These are phyloP conservation scores for Phytophthora melonis DNA, from an alignment of 352 stramenopile genomes.

Conservation along the genomic window DNA sequence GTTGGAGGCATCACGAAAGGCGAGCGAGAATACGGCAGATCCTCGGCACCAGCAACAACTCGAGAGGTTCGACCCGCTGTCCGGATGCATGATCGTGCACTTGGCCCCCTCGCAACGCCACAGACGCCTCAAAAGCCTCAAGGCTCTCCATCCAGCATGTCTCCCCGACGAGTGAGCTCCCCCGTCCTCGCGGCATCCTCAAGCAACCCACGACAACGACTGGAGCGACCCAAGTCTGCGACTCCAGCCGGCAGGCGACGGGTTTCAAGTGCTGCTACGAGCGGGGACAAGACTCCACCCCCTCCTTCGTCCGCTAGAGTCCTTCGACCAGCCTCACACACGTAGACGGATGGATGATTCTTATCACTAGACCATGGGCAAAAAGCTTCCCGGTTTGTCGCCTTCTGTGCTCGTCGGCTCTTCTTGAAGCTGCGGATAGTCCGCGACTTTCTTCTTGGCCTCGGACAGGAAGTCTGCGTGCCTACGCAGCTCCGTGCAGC, in stretches of 20 bases:
- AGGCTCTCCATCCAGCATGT: conserved; percentile 16
- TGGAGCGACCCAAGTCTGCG: conserved; percentile 30
- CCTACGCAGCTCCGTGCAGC: conserved; percentile 44
- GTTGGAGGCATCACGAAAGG: conserved; percentile 31
- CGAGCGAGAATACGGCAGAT: conserved; percentile 1
- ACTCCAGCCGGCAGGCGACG: conserved; percentile 3
- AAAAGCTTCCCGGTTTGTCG: conserved; percentile 17
- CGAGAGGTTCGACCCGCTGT: conserved; percentile 57
- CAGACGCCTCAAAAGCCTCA: conserved; percentile 34
- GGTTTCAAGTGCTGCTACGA: not conserved
- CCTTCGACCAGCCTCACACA: not conserved
- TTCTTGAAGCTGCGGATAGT: conserved; percentile 21
- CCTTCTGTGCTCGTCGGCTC: conserved; percentile 15
- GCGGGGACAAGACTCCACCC: not conserved
- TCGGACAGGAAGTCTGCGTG: conserved; percentile 47
- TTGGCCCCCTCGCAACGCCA: conserved; percentile 20
- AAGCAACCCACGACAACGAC: conserved; percentile 6
- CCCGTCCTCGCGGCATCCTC: conserved; percentile 11
- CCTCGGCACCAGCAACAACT: conserved; percentile 25
- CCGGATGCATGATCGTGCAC: conserved; percentile 44
- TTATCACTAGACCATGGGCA: conserved; percentile 29
- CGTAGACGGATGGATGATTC: not conserved
- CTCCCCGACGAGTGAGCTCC: conserved; percentile 22
- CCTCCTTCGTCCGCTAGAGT: not conserved
- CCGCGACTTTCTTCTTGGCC: conserved; percentile 23